These are phyloP conservation scores for Asterochloris erici DNA, from an alignment of 139 green algal genomes.

Conservation along the genomic window DNA sequence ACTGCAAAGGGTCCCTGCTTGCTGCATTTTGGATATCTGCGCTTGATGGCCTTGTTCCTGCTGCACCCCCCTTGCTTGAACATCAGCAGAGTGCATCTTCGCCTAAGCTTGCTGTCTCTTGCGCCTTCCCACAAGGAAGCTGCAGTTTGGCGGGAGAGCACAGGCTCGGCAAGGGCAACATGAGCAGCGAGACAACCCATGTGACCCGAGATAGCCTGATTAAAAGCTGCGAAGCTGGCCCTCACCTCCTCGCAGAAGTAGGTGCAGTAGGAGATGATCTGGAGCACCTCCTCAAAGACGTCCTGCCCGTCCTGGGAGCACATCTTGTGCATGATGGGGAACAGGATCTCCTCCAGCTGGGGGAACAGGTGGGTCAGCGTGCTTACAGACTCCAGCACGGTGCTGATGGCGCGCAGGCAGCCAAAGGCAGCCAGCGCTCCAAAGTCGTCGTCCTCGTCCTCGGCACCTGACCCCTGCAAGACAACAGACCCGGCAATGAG, in stretches of 20 bases:
- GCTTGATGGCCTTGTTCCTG: too few relatives aligned
- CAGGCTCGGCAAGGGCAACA: too few relatives aligned
- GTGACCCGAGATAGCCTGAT: too few relatives aligned
- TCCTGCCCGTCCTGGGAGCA: slow-evolving; percentile 70
- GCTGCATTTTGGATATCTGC: too few relatives aligned
- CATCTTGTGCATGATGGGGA: slow-evolving; percentile 83
- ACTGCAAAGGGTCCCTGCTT: too few relatives aligned
- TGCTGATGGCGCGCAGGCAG: slow-evolving; percentile 85
- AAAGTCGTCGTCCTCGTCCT: slow-evolving; percentile 60
- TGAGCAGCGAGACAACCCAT: too few relatives aligned
- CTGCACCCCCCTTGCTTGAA: too few relatives aligned
- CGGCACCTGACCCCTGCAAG: slow-evolving; percentile 17
- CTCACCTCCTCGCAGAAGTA: slow-evolving; percentile 69
- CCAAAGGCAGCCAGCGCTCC: slow-evolving; percentile 77
- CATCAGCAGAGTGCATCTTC: too few relatives aligned
- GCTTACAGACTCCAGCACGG: slow-evolving; percentile 82
- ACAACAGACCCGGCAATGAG: background rate
- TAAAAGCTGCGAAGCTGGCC: too few relatives aligned
- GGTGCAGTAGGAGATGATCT: slow-evolving; percentile 91
- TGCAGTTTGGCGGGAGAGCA: too few relatives aligned
- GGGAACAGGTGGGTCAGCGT: slow-evolving; percentile 70
- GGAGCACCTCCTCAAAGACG: slow-evolving; percentile 90
- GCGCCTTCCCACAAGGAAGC: too few relatives aligned
- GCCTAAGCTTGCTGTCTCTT: too few relatives aligned
- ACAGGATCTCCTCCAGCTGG: slow-evolving; percentile 80